phyloP scores from a whole-genome alignment of 306 rosid species.

The Carpinus viminea region DNA sequence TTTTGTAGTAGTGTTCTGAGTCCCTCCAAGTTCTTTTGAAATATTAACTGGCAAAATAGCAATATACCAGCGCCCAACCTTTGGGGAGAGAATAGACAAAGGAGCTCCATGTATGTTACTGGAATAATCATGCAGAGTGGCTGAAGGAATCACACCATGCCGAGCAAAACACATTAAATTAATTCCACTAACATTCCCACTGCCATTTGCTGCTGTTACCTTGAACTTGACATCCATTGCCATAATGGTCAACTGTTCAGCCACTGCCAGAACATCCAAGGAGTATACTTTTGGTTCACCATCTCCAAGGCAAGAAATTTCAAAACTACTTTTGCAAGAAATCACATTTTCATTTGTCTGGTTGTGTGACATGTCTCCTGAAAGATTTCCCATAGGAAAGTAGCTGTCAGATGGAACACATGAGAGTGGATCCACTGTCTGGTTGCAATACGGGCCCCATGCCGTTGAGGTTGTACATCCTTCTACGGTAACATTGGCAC shows the following conservation, averaged over 20 bases:
- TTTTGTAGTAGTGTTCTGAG: slow-evolving; percentile 32
- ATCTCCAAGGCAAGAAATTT: slow-evolving; percentile 56
- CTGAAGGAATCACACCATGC: slow-evolving; percentile 85
- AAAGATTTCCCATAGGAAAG: slow-evolving; percentile 28
- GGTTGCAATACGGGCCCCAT: slow-evolving; percentile 82
- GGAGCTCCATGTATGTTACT: slow-evolving; percentile 55
- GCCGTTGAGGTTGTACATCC: slow-evolving; percentile 69
- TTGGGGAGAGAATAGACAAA: slow-evolving; percentile 65
- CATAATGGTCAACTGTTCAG: slow-evolving; percentile 65
- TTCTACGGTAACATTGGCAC: slow-evolving; percentile 78
- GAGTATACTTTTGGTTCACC: slow-evolving; percentile 53
- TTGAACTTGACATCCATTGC: slow-evolving; percentile 55
- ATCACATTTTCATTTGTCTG: slow-evolving; percentile 38
- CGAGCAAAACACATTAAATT: slow-evolving; percentile 70
- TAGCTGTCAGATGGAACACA: slow-evolving; percentile 50
- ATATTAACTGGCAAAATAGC: slow-evolving; percentile 51
- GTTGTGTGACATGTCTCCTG: slow-evolving; percentile 33
- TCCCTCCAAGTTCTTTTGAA: slow-evolving; percentile 47
- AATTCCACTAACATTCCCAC: slow-evolving; percentile 39
- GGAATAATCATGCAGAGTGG: slow-evolving; percentile 63
- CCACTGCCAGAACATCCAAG: slow-evolving; percentile 61
- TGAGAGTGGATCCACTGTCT: slow-evolving; percentile 69
- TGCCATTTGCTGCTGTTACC: slow-evolving; percentile 38
- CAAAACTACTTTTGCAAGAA: slow-evolving; percentile 61
- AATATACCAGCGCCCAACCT: slow-evolving; percentile 76